phyloP scores from a whole-genome alignment of 495 filamentous ascomycete genomes.

The Xylaria curta region DNA sequence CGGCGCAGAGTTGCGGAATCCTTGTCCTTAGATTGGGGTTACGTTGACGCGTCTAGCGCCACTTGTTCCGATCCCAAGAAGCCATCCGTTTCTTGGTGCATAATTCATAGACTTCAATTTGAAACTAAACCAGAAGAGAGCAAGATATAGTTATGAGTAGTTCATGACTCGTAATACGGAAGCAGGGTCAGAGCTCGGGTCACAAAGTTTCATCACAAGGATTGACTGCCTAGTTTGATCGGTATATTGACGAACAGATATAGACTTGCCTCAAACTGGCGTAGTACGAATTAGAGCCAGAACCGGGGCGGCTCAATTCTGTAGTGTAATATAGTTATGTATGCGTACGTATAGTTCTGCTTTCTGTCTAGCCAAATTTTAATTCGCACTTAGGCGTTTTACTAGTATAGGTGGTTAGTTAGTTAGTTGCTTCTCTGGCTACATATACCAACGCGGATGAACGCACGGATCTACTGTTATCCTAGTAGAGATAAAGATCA shows the following conservation, averaged over 20 bases:
- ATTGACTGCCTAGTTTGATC: conserved; percentile 28
- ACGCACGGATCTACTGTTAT: conserved; percentile 9
- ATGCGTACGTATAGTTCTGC: not conserved
- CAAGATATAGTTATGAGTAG: not conserved
- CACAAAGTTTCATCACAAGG: conserved; percentile 17
- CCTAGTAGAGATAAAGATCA: not conserved
- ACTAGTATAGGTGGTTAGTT: not conserved
- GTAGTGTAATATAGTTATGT: not conserved
- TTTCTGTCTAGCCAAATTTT: not conserved
- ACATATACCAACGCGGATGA: conserved; percentile 5
- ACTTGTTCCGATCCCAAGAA: conserved; percentile 31
- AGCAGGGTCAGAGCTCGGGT: conserved; percentile 6
- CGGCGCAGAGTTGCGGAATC: conserved; percentile 39
- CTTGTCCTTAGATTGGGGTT: conserved; percentile 42
- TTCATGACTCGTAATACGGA: conserved; percentile 3
- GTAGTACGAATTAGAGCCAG: not conserved
- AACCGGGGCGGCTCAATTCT: conserved; percentile 3
- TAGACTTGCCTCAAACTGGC: conserved; percentile 32
- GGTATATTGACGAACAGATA: conserved; percentile 54
- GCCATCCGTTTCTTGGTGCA: not conserved
- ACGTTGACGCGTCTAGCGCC: conserved; percentile 41
- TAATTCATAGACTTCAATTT: not conserved
- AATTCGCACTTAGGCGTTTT: not conserved
- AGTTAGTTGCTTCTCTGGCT: conserved; percentile 1
- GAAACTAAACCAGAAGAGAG: conserved; percentile 13